These are phyloP conservation scores for Cylindrotheca closterium DNA, from an alignment of 108 stramenopile genomes.

Conservation along the genomic window DNA sequence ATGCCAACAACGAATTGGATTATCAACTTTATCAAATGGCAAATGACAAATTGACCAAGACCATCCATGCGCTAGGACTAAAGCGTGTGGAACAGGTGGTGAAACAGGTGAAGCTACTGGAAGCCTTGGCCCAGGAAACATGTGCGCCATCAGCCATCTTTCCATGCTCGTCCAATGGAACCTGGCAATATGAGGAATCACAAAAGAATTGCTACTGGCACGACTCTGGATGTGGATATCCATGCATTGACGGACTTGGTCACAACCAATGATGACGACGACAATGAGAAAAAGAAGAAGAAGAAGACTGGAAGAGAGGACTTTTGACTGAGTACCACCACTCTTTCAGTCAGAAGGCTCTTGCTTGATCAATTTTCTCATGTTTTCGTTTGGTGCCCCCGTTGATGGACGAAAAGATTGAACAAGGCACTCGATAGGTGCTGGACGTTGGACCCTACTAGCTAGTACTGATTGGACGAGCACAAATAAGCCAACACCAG, in stretches of 20 bases:
- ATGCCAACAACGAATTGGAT: constrained; percentile 6
- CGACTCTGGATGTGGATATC: constrained; percentile 20
- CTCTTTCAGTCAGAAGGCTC: too few species aligned
- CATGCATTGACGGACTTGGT: constrained; percentile 17
- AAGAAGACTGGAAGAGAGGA: too few species aligned
- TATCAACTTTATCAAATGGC: constrained; percentile 8
- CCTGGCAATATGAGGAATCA: constrained; percentile 9
- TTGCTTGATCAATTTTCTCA: too few species aligned
- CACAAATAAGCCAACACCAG: too few species aligned
- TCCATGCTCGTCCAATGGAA: constrained; percentile 24
- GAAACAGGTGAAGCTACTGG: not conserved
- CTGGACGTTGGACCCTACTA: too few species aligned
- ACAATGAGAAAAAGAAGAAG: too few species aligned
- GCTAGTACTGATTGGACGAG: too few species aligned
- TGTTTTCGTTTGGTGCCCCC: too few species aligned
- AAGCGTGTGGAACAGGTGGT: not conserved
- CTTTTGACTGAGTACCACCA: too few species aligned
- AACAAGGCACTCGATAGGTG: too few species aligned
- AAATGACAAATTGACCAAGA: constrained; percentile 14
- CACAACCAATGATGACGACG: too few species aligned
- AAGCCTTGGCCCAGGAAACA: not conserved
- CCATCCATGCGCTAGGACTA: constrained; percentile 10
- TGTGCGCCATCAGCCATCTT: not conserved
- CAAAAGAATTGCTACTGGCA: constrained; percentile 14
- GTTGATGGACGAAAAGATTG: too few species aligned